Conservation (phyloP, 768 basidiomycete species). For the Lactarius vividus region DNA sequence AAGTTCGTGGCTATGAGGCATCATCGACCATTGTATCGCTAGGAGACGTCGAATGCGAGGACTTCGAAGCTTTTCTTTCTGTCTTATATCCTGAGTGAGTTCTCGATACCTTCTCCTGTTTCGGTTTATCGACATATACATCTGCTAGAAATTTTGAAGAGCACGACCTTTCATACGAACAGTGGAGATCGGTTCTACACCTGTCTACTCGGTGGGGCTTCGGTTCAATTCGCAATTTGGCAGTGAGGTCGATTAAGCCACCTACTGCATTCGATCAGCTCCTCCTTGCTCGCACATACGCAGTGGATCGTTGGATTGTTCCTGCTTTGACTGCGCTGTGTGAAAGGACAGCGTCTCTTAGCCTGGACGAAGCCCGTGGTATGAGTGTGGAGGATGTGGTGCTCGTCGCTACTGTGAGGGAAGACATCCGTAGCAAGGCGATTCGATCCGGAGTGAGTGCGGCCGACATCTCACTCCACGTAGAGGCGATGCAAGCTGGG, state of each 20-base stretch:
- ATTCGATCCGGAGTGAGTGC: neutral
- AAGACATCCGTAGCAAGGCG: constrained; percentile 8
- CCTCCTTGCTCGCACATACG: constrained; percentile 13
- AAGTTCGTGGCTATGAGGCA: too few relatives aligned
- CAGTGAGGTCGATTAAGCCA: neutral
- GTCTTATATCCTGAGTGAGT: too few relatives aligned
- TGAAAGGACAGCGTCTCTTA: neutral
- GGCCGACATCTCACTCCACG: neutral
- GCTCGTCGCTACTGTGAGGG: constrained; percentile 15
- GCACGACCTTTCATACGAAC: constrained; percentile 20
- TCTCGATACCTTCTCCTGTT: too few relatives aligned
- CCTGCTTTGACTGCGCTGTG: constrained; percentile 20
- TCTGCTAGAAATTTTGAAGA: constrained; percentile 1
- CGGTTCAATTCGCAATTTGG: constrained; percentile 30
- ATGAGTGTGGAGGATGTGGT: constrained; percentile 19
- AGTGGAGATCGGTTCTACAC: constrained; percentile 33
- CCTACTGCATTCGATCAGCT: constrained; percentile 16
- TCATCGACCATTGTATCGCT: too few relatives aligned
- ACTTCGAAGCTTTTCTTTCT: too few relatives aligned
- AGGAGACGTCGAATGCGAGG: too few relatives aligned
- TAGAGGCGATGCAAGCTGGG: neutral
- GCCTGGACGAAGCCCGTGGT: constrained; percentile 7
- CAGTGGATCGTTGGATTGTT: constrained; percentile 10
- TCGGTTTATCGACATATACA: too few relatives aligned
- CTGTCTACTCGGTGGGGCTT: constrained; percentile 34